Conservation (phyloP, 257 asterid genomes). For the Penstemon davidsonii region DNA sequence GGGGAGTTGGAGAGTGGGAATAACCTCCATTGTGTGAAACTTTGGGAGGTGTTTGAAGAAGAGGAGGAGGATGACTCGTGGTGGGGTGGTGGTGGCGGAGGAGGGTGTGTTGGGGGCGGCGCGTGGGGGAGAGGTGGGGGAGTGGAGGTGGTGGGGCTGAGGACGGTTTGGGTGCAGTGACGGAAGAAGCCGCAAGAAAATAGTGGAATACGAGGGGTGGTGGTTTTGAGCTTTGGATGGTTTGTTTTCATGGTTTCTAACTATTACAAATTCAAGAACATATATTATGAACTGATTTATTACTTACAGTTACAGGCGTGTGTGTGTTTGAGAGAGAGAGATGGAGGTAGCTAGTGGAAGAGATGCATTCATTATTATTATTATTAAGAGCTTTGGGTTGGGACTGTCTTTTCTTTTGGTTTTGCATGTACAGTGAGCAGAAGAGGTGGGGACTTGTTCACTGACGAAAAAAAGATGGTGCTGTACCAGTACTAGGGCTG, state of each 20-base stretch:
- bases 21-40: slow-evolving; percentile 74
- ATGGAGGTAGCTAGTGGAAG: not conserved
- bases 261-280: no score
- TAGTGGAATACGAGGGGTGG: slow-evolving; percentile 47
- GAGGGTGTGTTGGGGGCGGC: slow-evolving; percentile 20
- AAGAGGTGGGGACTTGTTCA: slow-evolving; percentile 32
- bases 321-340: slow-evolving; percentile 7
- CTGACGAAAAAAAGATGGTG: slow-evolving; percentile 16
- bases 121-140: slow-evolving; percentile 65
- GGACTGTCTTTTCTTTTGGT: not conserved
- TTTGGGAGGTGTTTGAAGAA: slow-evolving; percentile 74
- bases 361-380: not conserved
- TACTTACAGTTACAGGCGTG: not conserved
- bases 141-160: slow-evolving; percentile 73
- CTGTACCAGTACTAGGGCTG: no score
- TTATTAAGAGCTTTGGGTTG: no score
- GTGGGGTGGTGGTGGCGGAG: slow-evolving; percentile 22
- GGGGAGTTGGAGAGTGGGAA: slow-evolving; percentile 61
- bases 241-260: slow-evolving; percentile 54
- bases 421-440: slow-evolving; percentile 30
- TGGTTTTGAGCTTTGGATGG: slow-evolving; percentile 64
- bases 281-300: no score
- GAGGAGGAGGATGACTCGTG: slow-evolving; percentile 72
- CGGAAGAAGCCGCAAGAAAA: slow-evolving; percentile 81
- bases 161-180: slow-evolving; percentile 69